phyloP scores from a whole-genome alignment of 129 eudicot genomes.

The Flaveria sonorensis region DNA sequence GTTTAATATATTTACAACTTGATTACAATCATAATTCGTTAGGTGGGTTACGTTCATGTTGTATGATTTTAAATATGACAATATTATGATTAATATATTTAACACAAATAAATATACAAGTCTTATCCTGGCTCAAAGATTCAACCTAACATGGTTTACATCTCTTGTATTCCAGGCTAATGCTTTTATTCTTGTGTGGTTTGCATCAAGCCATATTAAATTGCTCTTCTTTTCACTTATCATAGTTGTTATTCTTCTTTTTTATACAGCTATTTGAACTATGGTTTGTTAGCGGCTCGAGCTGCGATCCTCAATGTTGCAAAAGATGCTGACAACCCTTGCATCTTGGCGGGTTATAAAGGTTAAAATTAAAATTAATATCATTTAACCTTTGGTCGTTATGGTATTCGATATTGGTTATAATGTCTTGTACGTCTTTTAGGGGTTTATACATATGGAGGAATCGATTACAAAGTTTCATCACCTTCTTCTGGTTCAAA shows the following conservation, averaged over 20 bases:
- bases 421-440: background rate
- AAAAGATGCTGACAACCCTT: conserved; percentile 63
- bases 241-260: background rate
- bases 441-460: conserved; percentile 81
- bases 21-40: too few relatives aligned
- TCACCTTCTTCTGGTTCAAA: conserved; percentile 70
- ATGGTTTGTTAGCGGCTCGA: conserved; percentile 96
- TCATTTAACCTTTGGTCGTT: background rate
- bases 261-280: conserved; percentile 63
- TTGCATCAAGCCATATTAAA: background rate
- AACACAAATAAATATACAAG: too few relatives aligned
- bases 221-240: background rate
- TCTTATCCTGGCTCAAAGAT: too few relatives aligned
- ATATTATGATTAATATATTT: too few relatives aligned
- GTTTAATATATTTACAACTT: too few relatives aligned
- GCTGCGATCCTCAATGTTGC: conserved; percentile 79
- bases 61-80: too few relatives aligned
- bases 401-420: background rate
- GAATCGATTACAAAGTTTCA: conserved; percentile 50
- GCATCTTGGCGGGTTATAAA: conserved; percentile 68
- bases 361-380: conserved; percentile 41
- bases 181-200: too few relatives aligned
- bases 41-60: too few relatives aligned
- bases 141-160: too few relatives aligned
- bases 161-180: too few relatives aligned